Evolutionary conservation across 2,329 filamentous ascomycete genomes (phyloP), one percentile per base, ranked within the genome.

Genomic region (Exophiala aquamarina): DNA sequence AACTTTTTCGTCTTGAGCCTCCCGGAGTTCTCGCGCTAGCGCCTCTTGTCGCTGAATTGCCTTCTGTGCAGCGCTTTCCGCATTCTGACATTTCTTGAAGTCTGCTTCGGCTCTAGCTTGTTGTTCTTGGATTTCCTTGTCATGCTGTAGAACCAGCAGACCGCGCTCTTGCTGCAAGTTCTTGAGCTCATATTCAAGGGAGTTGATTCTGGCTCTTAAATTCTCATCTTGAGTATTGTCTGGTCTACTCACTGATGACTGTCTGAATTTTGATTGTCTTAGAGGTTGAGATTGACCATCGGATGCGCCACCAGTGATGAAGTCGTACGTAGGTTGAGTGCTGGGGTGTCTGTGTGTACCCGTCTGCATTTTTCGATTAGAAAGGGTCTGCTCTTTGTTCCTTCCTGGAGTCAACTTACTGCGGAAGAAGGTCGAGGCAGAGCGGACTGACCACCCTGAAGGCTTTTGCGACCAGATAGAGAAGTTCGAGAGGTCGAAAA

Each of bases 101-200:
- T 95, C 91, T 7, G 88, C 84, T 60, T 96, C 90, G n/a, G 88
- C 86, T 54, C 86, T 87, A 38, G 84, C 77, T 56, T 88, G 84
- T 2, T 85, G 77, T 46, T 95, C 89, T 52, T 92, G 83, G 17
- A 95, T 68, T 61, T 95, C 92, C 59, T 88, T 87, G 56, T 89
- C 86, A 59, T 93, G 87, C 52, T 89, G 84, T 13, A 95, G 75
- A 8, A 82, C 77, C 38, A 83, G 75, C 60, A 96, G 79, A 48
- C 95, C 89, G 59, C 87, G 85, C 62, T 97, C 92, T 59, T 95
- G 89, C 60, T 92, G 91, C 43, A 88, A 73, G 14, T 87, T 92
- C 61, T 90, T 87, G 56, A 95, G 77, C 49, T 92, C 89, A 70
- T 96, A 98, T 52, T 84, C 85, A 41, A 96, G 73, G 0, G 89